Evolutionary conservation across 768 basidiomycete species (phyloP), one percentile per base, ranked within the genome.

Genomic region (Amylocystis lapponica): DNA sequence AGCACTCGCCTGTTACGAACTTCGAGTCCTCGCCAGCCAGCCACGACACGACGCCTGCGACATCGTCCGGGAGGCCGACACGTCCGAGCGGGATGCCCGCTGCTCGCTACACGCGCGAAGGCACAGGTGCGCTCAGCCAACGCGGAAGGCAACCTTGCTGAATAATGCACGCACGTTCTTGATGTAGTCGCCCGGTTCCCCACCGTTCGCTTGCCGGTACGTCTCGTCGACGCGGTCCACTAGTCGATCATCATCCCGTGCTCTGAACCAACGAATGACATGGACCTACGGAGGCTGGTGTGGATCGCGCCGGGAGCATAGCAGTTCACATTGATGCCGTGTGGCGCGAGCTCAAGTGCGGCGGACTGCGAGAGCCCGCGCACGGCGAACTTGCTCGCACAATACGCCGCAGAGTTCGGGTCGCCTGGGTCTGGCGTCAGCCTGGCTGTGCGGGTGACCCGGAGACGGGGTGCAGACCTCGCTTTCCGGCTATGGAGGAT

Each of bases 31-130:
- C 55, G 3, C 61, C 61, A 7, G 52, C 61, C 16, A 63, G 49
- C 46, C 53, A 64, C 1, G 60, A 57, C 3, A 63, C 63, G 8
- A 63, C 50, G 33, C 50, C 54, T 21, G 61, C 60, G 32, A 64
- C 55, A 37, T 64, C 61, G 27, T 63, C 61, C 0, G 63, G 63
- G 19, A 51, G 35, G 17, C 59, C 60, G 35, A 53, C 50, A 1
- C 57, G 51, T 4, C 56, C 54, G 1, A 58, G 43, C 27, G 51
- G 49, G 41, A 50, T 48, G 5, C 27, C 33, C 16, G 35, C 41
- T 23, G 41, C 41, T 10, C 41, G 41, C 31, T 39, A 17, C 17
- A 35, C 11, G 17, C 34, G 17, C 17, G 34, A 9, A 9, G 34
- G 19, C 10, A 11, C 19, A 35, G 34, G 11, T 8, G 0, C 14